Evolutionary conservation across 1,284 basidiomycete species (phyloP).

Genomic region (Pseudozyma hubeiensis): DNA sequence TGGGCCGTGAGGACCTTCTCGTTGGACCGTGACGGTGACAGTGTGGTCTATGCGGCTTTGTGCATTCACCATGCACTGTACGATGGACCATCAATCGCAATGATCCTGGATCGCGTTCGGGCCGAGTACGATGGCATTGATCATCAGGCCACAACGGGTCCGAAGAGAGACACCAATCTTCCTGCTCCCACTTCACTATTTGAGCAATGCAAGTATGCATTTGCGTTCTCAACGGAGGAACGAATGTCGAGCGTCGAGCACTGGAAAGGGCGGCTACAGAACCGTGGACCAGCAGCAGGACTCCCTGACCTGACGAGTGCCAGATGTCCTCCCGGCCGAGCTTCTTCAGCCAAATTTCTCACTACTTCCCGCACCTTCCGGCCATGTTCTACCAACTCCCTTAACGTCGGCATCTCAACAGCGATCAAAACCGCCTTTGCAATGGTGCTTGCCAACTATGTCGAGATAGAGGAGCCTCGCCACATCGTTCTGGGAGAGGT

Average conservation of each 20-base stretch:
- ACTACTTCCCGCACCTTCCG: background rate
- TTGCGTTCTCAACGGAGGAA: slow-evolving; percentile 3
- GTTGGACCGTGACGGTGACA: background rate
- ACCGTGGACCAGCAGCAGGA: slow-evolving; percentile 11
- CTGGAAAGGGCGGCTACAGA: slow-evolving; percentile 9
- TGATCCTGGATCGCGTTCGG: slow-evolving; percentile 12
- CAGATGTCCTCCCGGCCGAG: background rate
- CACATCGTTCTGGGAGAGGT: slow-evolving; percentile 18
- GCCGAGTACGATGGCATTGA: slow-evolving; percentile 13
- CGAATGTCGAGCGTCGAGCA: slow-evolving; percentile 2
- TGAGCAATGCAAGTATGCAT: slow-evolving; percentile 5
- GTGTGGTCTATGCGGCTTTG: slow-evolving; percentile 4
- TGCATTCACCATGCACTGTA: slow-evolving; percentile 25
- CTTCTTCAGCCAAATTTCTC: background rate
- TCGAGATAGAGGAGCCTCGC: slow-evolving; percentile 6
- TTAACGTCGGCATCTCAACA: background rate
- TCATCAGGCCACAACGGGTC: background rate
- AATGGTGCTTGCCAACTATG: slow-evolving; percentile 15
- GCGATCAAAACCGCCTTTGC: slow-evolving; percentile 22
- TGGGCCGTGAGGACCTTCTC: slow-evolving; percentile 4
- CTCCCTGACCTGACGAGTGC: slow-evolving; percentile 14
- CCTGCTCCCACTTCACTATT: background rate
- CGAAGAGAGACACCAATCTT: background rate
- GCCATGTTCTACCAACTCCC: background rate
- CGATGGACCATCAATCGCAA: slow-evolving; percentile 17